Base-by-base conservation (phyloP, 23 red algal species). In the Cyanidium caldarium region DNA sequence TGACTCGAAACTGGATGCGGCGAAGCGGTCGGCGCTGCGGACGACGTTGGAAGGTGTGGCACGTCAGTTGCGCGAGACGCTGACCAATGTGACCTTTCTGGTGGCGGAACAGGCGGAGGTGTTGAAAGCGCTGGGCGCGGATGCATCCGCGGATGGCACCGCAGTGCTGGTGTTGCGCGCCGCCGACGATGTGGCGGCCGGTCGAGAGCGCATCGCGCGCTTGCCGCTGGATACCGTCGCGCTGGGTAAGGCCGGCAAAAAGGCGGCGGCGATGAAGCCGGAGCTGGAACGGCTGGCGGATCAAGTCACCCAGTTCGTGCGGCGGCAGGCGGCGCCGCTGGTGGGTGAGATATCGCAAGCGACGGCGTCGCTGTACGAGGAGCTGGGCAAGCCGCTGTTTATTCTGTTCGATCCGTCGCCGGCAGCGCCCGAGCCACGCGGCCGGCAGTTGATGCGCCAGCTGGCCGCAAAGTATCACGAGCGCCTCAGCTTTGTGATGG, bases 341-440 rank as follows among this genome's bases (percentile, higher is more conserved):
- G 83, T 85, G 23, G 80, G 68, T 0, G 80, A 84, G 46, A 68
- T 94, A 16, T 69, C 65, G 15, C 77, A 75, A 19, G 80, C 72
- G n/a, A 85, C 39, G 29, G 80, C 87, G 29, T 25, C 25, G 57
- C 20, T 86, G 34, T 94, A 94, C 75, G 74, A 73, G 2, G 80
- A 85, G 33, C 72, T 82, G 7, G 67, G 77, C 2, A 66, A 45
- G 17, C 80, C 87, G 5, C 35, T 85, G 35, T 73, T 94, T 13
- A 57, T 85, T 17, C 35, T 81, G 20, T 94, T 94, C 77, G 68
- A 77, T 26, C 80, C 84, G 19, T 16, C 51, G 30, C 67, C 80
- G 13, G 69, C 74, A 3, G 68, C 73, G 58, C 77, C 75, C 39
- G 58, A 81, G 38, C 51, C 71, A 58, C 40, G 40, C 2, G 65